These are phyloP conservation scores for Auriculariales sp. DNA, from an alignment of 768 basidiomycete genomes.

Conservation along the genomic window DNA sequence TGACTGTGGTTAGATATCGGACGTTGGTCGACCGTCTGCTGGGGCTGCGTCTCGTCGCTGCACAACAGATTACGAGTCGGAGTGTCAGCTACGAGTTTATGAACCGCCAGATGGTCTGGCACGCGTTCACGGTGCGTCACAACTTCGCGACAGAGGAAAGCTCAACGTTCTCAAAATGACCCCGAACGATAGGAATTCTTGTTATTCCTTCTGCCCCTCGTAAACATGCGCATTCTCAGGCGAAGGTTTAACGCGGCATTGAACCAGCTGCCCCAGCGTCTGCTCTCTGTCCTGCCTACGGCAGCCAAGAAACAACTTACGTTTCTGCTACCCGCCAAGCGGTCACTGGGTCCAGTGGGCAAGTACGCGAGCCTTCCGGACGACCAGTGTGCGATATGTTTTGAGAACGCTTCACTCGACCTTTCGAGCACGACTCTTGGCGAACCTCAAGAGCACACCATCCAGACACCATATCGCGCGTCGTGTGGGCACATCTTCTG, in stretches of 20 bases:
- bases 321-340: too few species aligned
- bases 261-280: conserved; percentile 14
- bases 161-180: neutral
- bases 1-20: conserved; percentile 47
- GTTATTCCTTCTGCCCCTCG: conserved; percentile 76
- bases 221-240: conserved; percentile 53
- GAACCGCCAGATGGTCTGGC: conserved; percentile 99
- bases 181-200: conserved; percentile 69
- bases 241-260: conserved; percentile 32
- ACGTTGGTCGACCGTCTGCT: conserved; percentile 71
- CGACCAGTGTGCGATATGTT: conserved; percentile 84
- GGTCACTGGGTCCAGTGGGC: conserved; percentile 20
- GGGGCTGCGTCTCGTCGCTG: conserved; percentile 56
- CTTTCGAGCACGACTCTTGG: conserved; percentile 13
- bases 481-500: conserved; percentile 83
- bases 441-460: conserved; percentile 29
- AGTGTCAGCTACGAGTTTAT: conserved; percentile 97
- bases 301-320: too few species aligned
- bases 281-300: conserved; percentile 18
- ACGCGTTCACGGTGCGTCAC: conserved; percentile 78
- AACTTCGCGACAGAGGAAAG: too few species aligned
- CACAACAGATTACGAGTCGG: conserved; percentile 50
- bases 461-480: conserved; percentile 71
- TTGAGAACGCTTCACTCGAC: conserved; percentile 53
- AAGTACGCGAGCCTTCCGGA: conserved; percentile 55